Evolutionary conservation across 148 eudicot genomes (phyloP).

Genomic region (Euryodendron excelsum): DNA sequence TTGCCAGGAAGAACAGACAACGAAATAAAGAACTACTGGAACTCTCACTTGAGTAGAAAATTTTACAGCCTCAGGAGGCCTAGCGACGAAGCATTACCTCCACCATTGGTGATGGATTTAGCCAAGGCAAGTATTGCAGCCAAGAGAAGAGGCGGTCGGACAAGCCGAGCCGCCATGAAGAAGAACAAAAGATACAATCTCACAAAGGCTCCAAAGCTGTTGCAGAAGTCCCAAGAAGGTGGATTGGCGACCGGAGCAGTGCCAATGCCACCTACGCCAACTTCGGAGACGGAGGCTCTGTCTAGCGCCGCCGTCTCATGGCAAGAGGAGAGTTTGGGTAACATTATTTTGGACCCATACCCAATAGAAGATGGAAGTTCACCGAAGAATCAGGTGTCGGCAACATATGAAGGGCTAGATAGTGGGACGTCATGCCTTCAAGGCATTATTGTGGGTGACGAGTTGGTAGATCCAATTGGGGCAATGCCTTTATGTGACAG

Average conservation of each 20-base stretch:
- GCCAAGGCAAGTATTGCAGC: not conserved
- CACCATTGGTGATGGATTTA: not conserved
- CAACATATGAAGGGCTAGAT: not conserved
- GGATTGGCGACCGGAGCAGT: too few relatives aligned
- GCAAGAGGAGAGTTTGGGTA: conserved; percentile 18
- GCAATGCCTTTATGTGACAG: not conserved
- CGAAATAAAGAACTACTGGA: conserved; percentile 93
- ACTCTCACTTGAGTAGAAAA: conserved; percentile 79
- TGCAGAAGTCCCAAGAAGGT: not conserved
- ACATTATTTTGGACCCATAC: not conserved
- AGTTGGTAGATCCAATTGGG: conserved; percentile 8
- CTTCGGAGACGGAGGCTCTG: conserved; percentile 13
- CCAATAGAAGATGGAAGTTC: too few relatives aligned
- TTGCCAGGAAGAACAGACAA: conserved; percentile 93
- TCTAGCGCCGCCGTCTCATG: too few relatives aligned
- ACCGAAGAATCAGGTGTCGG: too few relatives aligned
- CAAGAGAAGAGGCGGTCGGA: conserved; percentile 50
- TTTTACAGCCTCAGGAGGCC: conserved; percentile 34
- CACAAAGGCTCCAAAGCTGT: not conserved
- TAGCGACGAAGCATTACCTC: not conserved
- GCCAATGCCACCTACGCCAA: conserved; percentile 16
- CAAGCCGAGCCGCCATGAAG: conserved; percentile 44
- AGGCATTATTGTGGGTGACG: conserved; percentile 18
- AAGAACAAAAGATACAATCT: too few relatives aligned
- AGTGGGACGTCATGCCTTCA: conserved; percentile 6